Base-by-base conservation (phyloP, 139 green algal species). In the Dunaliella primolecta region DNA sequence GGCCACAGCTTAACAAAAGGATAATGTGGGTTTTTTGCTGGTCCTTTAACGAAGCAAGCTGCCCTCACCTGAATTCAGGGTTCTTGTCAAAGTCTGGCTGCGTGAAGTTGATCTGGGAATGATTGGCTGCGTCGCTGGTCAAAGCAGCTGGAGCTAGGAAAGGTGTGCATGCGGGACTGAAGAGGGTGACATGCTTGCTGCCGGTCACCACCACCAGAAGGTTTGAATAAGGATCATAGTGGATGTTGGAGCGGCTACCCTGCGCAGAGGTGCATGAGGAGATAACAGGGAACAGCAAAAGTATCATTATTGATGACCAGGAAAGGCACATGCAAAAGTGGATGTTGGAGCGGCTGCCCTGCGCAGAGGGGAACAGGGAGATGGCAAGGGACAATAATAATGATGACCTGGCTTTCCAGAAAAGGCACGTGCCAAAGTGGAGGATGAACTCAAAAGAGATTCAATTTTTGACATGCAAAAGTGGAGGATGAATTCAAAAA, bases 181-280 rank as follows among this genome's bases (percentile, higher is more conserved):
- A 90, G 64, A 97, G 85, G 3, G 34, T 87, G 30, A 98, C 89
- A 0, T 3, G 33, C 88, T 98, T 98, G 82, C 25, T 27, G 75
- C 93, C 96, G 0, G 56, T 33, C 0, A 93, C 89, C 56, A 97
- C 84, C 37, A 84, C 93, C 29, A 97, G 87, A 70, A 98, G 86
- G 86, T 98, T 97, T 21, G 93, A 79, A 85, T 96, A 94, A 24
- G 90, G 93, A 87, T 98, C 96, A 77, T 96, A 96, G 88, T 98
- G 95, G 20, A 94, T 84, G 76, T 89, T 95, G 81, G 88, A 93
- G 21, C 87, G 85, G 31, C 90, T 91, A 74, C 78, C 82, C 56
- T 86, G 90, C 79, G 46, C 46, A 25, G 15, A 15, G 7, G 46
- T 64, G 46, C 46, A 64, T 25, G 46, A 7, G 15, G 46, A 15